These are phyloP conservation scores for Ocimum tenuiflorum DNA, from an alignment of 257 asterid species.

Conservation along the genomic window DNA sequence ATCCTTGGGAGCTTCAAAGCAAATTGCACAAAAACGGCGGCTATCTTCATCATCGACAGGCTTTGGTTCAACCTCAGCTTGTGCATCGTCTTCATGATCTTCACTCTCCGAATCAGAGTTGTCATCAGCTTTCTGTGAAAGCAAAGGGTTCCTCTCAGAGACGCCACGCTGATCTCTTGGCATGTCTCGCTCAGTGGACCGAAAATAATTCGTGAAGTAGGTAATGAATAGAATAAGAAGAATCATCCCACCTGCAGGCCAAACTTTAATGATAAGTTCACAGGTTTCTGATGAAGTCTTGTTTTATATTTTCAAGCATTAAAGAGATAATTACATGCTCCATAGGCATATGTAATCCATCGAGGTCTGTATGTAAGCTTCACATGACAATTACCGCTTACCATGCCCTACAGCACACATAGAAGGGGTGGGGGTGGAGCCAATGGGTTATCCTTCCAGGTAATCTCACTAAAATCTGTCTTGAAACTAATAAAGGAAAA, in stretches of 20 bases:
- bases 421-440: neutral
- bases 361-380: slow-evolving; percentile 66
- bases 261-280: slow-evolving; percentile 10
- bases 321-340: slow-evolving; percentile 44
- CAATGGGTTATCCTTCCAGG: neutral
- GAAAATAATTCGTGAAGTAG: slow-evolving; percentile 28
- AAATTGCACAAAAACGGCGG: slow-evolving; percentile 59
- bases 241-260: slow-evolving; percentile 47
- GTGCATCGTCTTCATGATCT: slow-evolving; percentile 32
- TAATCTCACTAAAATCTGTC: neutral
- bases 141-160: slow-evolving; percentile 50
- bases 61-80: slow-evolving; percentile 19
- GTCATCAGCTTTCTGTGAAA: slow-evolving; percentile 49
- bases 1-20: slow-evolving; percentile 81
- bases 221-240: slow-evolving; percentile 34
- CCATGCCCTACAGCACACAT: slow-evolving; percentile 39
- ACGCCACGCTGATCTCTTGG: slow-evolving; percentile 27
- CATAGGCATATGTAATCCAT: slow-evolving; percentile 54
- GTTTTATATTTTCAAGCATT: neutral
- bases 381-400: slow-evolving; percentile 35
- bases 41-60: slow-evolving; percentile 35
- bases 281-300: neutral
- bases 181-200: slow-evolving; percentile 20
- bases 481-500: neutral
- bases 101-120: slow-evolving; percentile 36